phyloP scores from a whole-genome alignment of 2,329 filamentous ascomycete genomes.

The Clonostachys byssicola region DNA sequence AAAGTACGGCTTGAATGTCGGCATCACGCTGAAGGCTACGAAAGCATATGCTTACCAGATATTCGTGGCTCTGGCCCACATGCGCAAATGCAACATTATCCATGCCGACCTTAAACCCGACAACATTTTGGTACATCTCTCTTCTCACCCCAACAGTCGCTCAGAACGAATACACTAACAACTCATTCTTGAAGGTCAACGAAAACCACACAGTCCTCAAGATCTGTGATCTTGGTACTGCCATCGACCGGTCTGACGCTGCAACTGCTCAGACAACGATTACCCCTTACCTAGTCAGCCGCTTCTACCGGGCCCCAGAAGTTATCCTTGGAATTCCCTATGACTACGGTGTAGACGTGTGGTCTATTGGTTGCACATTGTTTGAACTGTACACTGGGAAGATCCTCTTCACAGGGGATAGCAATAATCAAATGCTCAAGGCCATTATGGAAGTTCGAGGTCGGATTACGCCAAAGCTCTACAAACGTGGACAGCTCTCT shows the following conservation, averaged over 20 bases:
- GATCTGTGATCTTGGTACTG: conserved; percentile 95
- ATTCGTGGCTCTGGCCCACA: conserved; percentile 80
- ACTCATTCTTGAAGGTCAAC: conserved; percentile 51
- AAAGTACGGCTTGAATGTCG: conserved; percentile 92
- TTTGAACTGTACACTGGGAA: conserved; percentile 98
- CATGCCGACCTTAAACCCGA: conserved; percentile 97
- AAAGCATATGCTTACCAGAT: conserved; percentile 91
- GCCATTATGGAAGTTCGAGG: conserved; percentile 95
- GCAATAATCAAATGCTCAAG: conserved; percentile 98
- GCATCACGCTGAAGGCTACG: conserved; percentile 84
- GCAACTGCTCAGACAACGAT: conserved; percentile 73
- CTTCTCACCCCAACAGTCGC: conserved; percentile 2
- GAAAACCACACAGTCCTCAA: conserved; percentile 82
- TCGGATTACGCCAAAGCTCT: conserved; percentile 83
- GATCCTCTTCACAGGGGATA: conserved; percentile 90
- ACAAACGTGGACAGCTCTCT: conserved; percentile 76
- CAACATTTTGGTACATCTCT: conserved; percentile 71
- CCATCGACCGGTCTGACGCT: conserved; percentile 80
- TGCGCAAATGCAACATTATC: conserved; percentile 89
- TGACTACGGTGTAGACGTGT: conserved; percentile 92
- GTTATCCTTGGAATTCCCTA: conserved; percentile 96
- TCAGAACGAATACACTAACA: conserved; percentile 13
- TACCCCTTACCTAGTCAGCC: conserved; percentile 91
- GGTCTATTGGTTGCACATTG: conserved; percentile 95
- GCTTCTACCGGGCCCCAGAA: conserved; percentile 96